These are phyloP conservation scores for Ascochyta koolunga DNA, from an alignment of 2,329 filamentous ascomycete genomes.

Conservation along the genomic window DNA sequence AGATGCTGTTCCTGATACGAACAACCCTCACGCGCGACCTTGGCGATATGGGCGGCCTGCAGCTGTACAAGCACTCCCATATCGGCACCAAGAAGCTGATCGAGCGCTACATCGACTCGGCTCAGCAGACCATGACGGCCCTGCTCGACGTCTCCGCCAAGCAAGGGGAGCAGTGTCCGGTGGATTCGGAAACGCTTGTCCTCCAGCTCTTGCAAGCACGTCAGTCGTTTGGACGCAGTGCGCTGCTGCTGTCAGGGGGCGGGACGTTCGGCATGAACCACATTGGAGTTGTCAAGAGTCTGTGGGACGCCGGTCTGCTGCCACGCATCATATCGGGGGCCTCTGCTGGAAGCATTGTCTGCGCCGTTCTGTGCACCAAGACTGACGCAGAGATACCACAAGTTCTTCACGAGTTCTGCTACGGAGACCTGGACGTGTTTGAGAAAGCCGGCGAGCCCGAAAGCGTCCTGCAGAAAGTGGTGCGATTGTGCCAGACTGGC, in stretches of 20 bases:
- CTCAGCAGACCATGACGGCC: conserved; percentile 73
- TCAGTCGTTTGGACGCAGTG: conserved; percentile 84
- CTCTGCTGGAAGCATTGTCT: conserved; percentile 86
- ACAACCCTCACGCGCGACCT: conserved; percentile 81
- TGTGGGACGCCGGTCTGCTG: conserved; percentile 76
- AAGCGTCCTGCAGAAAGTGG: conserved; percentile 70
- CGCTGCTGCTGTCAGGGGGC: conserved; percentile 81
- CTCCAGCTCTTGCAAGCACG: conserved; percentile 74
- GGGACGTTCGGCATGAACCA: conserved; percentile 93
- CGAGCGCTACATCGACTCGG: conserved; percentile 83
- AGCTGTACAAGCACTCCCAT: conserved; percentile 82
- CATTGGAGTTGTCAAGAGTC: conserved; percentile 81
- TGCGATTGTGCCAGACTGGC: conserved; percentile 78
- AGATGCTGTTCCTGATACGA: conserved; percentile 81
- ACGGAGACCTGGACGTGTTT: conserved; percentile 83
- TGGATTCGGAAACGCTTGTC: conserved; percentile 66
- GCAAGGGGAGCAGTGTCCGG: conserved; percentile 54
- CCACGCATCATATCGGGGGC: conserved; percentile 88
- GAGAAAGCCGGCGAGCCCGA: conserved; percentile 66
- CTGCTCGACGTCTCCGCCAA: conserved; percentile 68
- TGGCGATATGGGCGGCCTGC: conserved; percentile 82
- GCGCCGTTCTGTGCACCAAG: conserved; percentile 76
- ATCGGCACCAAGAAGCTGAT: conserved; percentile 87
- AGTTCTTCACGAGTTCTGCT: conserved; percentile 72
- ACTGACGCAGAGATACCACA: conserved; percentile 78